These are phyloP conservation scores for Agarophyton chilense DNA, from an alignment of 23 red algal genomes.

Conservation along the genomic window DNA sequence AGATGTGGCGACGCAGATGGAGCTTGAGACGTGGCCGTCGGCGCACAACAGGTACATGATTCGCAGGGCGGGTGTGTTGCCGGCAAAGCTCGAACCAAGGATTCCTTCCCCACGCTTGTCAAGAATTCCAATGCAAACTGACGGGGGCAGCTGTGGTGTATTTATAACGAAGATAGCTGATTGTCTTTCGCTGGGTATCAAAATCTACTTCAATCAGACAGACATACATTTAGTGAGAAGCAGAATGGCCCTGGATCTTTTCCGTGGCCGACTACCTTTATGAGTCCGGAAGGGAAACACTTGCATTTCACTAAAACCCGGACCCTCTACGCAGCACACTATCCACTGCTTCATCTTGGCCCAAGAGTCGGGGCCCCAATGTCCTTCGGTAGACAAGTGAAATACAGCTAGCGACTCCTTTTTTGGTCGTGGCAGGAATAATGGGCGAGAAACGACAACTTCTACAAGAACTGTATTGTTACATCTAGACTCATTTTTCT, in stretches of 20 bases:
- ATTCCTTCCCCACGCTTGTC: no score
- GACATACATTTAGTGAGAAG: slow-evolving; percentile 17
- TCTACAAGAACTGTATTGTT: no score
- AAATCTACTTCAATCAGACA: slow-evolving; percentile 50
- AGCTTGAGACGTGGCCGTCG: slow-evolving; percentile 22
- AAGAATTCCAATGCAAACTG: slow-evolving; percentile 43
- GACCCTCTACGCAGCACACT: no score
- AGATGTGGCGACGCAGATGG: neutral
- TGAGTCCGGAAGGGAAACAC: no score
- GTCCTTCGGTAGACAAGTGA: no score
- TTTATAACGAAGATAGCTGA: slow-evolving; percentile 66
- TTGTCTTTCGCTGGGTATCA: slow-evolving; percentile 36
- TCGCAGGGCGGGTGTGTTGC: neutral
- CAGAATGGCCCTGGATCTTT: slow-evolving; percentile 51
- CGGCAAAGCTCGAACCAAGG: slow-evolving; percentile 13
- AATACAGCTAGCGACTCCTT: no score
- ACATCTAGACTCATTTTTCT: no score
- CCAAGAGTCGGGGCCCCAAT: no score
- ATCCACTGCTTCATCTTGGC: no score
- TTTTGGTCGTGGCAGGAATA: no score
- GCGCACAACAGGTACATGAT: slow-evolving; percentile 22
- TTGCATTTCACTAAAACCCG: no score
- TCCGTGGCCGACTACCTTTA: slow-evolving; percentile 14
- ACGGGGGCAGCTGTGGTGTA: slow-evolving; percentile 73
- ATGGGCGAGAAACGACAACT: no score